Conservation (phyloP, 306 rosid species). For the Casuarina glauca region DNA sequence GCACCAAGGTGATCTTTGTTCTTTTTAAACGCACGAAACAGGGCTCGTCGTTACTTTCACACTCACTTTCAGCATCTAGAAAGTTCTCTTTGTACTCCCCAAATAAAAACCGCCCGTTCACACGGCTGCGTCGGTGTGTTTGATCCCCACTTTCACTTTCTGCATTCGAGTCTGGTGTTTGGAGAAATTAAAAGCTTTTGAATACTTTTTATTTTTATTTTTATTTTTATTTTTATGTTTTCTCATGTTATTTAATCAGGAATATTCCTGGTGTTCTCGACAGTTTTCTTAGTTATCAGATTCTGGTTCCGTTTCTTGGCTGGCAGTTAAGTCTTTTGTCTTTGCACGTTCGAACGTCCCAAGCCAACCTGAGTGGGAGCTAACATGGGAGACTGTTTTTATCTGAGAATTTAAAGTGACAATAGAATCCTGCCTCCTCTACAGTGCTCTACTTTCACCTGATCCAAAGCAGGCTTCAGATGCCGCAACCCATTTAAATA, state of each 20-base stretch:
- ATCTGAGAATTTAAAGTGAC: slow-evolving; percentile 25
- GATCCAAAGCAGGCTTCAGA: slow-evolving; percentile 54
- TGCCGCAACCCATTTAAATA: slow-evolving; percentile 34
- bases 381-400: slow-evolving; percentile 55
- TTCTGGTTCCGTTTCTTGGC: slow-evolving; percentile 43
- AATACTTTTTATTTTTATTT: not conserved
- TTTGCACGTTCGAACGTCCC: slow-evolving; percentile 26
- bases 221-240: not conserved
- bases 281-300: slow-evolving; percentile 50
- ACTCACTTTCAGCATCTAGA: not conserved
- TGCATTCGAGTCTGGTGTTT: not conserved
- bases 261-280: slow-evolving; percentile 33
- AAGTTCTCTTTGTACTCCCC: not conserved
- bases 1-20: too few relatives aligned
- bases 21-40: too few relatives aligned
- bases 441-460: slow-evolving; percentile 12
- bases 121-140: not conserved
- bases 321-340: slow-evolving; percentile 33
- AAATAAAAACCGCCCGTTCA: not conserved
- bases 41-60: not conserved
- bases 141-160: not conserved
- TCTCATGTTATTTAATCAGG: slow-evolving; percentile 17
- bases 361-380: slow-evolving; percentile 45
- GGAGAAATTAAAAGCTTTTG: slow-evolving; percentile 1
- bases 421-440: slow-evolving; percentile 34